A percentile compares a stretch with the other conserved stretches of the same genome.
Conservation (phyloP, 2,329 filamentous ascomycete genomes). For the Sporothrix curviconia region DNA sequence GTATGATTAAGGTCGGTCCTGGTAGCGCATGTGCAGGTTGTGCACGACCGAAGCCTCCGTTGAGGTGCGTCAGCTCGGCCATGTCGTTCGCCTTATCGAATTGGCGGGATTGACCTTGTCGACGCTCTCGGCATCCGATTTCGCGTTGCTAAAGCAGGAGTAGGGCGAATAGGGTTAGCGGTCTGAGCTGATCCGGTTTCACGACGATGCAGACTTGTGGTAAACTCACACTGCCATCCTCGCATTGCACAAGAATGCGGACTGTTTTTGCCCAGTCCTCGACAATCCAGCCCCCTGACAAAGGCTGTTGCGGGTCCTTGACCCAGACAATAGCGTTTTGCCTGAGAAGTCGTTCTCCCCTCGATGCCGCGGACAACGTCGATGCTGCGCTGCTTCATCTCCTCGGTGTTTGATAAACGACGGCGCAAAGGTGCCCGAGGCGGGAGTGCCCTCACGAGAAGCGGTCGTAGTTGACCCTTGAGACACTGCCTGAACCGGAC, state of each 20-base stretch:
- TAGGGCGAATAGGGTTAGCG: slow-evolving; percentile 16
- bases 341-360: slow-evolving; percentile 99
- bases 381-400: slow-evolving; percentile 48
- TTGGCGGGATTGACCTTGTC: slow-evolving; percentile 98
- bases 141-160: slow-evolving; percentile 73
- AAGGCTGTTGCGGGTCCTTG: slow-evolving; percentile 83
- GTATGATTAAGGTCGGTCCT: slow-evolving; percentile 93
- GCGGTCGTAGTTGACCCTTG: slow-evolving; percentile 43
- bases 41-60: slow-evolving; percentile 97
- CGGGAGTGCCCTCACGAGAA: slow-evolving; percentile 59
- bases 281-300: slow-evolving; percentile 83
- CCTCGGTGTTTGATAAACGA: slow-evolving; percentile 91
- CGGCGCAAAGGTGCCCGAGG: slow-evolving; percentile 83
- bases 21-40: slow-evolving; percentile 91
- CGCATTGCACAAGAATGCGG: slow-evolving; percentile 78
- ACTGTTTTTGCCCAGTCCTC: slow-evolving; percentile 70
- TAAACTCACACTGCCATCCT: slow-evolving; percentile 71
- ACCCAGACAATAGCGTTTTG: slow-evolving; percentile 98
- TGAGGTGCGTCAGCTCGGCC: slow-evolving; percentile 95
- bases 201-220: background rate
- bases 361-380: slow-evolving; percentile 69
- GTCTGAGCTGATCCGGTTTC: background rate
- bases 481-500: slow-evolving; percentile 20
- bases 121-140: slow-evolving; percentile 74
- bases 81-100: slow-evolving; percentile 99